phyloP scores from a whole-genome alignment of 345 rosid genomes.

The Viola odorata region DNA sequence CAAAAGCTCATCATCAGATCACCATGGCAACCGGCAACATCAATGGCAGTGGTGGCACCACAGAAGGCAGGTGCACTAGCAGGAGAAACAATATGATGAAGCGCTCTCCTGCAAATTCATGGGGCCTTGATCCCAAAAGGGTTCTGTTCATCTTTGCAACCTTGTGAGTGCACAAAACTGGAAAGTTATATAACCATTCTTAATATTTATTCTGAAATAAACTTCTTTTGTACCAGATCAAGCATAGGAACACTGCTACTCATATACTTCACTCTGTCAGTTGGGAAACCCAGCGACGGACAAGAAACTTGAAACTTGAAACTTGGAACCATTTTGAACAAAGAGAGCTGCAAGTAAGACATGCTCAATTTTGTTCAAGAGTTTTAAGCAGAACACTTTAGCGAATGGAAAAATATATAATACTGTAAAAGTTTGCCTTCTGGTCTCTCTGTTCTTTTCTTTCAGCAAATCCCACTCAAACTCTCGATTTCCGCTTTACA shows the following conservation, averaged over 20 bases:
- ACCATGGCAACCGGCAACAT: conserved; percentile 49
- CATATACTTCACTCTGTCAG: conserved; percentile 81
- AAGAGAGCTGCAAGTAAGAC: neutral
- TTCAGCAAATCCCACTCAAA: too few species aligned
- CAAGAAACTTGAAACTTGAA: conserved; percentile 36
- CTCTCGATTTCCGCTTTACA: too few species aligned
- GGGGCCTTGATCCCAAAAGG: conserved; percentile 84
- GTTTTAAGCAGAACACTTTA: neutral
- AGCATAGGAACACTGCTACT: conserved; percentile 89
- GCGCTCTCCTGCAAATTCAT: conserved; percentile 39
- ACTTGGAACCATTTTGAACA: too few species aligned
- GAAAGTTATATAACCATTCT: neutral
- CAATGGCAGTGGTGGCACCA: conserved; percentile 13
- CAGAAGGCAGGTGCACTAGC: conserved; percentile 37
- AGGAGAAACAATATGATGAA: conserved; percentile 73
- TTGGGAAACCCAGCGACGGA: conserved; percentile 34
- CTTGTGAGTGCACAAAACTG: conserved; percentile 43
- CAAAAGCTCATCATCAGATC: conserved; percentile 68
- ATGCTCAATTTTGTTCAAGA: neutral
- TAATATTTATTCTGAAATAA: neutral
- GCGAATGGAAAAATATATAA: neutral
- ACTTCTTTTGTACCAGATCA: conserved; percentile 47
- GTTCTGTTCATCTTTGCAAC: conserved; percentile 83
- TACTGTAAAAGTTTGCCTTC: too few species aligned
- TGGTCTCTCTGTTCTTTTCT: too few species aligned